These are phyloP conservation scores for Cryptococcus sp. DNA, from an alignment of 1,284 basidiomycete species.

Conservation along the genomic window DNA sequence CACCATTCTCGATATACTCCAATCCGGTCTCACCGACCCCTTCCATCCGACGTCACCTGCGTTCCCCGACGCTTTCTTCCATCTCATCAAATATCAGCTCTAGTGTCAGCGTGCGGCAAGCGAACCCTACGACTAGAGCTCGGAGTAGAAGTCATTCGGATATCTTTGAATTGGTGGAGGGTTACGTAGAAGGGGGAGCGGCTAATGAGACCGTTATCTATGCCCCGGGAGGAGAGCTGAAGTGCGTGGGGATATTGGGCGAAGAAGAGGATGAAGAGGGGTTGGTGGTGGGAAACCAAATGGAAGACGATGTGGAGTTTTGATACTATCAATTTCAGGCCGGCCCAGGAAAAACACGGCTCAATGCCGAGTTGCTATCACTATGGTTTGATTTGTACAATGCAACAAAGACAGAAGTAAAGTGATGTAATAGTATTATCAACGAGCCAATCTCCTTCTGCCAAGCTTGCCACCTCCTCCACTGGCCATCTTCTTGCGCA, in stretches of 20 bases:
- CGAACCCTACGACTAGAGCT: conserved; percentile 38
- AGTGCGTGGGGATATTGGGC: conserved; percentile 43
- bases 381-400: no score
- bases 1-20: conserved; percentile 14
- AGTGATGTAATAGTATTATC: background rate
- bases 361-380: no score
- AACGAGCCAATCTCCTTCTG: conserved; percentile 20
- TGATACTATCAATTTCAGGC: background rate
- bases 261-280: conserved; percentile 23
- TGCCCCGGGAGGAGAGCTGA: conserved; percentile 43
- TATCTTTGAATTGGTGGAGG: conserved; percentile 48
- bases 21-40: conserved; percentile 39
- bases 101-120: conserved; percentile 10
- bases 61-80: conserved; percentile 30
- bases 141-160: conserved; percentile 48
- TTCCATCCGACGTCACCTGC: conserved; percentile 30
- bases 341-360: background rate
- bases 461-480: conserved; percentile 33
- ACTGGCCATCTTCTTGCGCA: conserved; percentile 39
- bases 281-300: background rate
- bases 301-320: no score
- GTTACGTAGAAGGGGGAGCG: conserved; percentile 49
- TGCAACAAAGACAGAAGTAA: no score
- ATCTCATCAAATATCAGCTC: conserved; percentile 7
- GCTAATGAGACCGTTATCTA: conserved; percentile 52